Evolutionary conservation across 768 basidiomycete species (phyloP).

Genomic region (Mycena belliarum): DNA sequence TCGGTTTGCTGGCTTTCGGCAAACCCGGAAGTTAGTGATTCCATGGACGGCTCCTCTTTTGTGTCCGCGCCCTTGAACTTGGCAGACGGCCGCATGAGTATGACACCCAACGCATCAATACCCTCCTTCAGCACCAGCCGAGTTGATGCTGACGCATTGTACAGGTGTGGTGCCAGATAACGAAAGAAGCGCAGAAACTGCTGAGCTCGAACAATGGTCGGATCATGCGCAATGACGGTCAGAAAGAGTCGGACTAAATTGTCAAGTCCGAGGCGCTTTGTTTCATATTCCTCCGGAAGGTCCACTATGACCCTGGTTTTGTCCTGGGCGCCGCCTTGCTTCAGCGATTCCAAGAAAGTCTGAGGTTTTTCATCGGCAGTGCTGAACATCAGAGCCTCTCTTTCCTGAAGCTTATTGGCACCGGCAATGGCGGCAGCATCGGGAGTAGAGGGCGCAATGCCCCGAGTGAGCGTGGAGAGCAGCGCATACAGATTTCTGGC

Average conservation of each 20-base stretch:
- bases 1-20: conserved; percentile 39
- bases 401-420: conserved; percentile 63
- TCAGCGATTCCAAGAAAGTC: conserved; percentile 59
- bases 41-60: conserved; percentile 28
- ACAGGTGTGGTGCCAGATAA: conserved; percentile 55
- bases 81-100: conserved; percentile 47
- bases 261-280: conserved; percentile 56
- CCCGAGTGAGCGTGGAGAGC: conserved; percentile 55
- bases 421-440: conserved; percentile 72
- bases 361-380: conserved; percentile 77
- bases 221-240: conserved; percentile 79
- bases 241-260: conserved; percentile 72
- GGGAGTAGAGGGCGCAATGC: conserved; percentile 38
- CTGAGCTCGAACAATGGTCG: conserved; percentile 64
- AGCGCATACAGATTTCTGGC: conserved; percentile 58
- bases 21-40: conserved; percentile 28
- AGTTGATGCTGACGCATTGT: conserved; percentile 53
- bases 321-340: conserved; percentile 43
- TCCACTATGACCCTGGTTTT: conserved; percentile 43
- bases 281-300: conserved; percentile 62
- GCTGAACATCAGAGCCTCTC: conserved; percentile 66
- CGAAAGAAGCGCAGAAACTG: conserved; percentile 67
- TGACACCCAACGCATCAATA: conserved; percentile 62
- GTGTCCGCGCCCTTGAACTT: conserved; percentile 41
- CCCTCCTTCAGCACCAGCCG: conserved; percentile 64